Conservation (phyloP, 371 early-diverging fungal genomes). For the Blakeslea trispora region DNA sequence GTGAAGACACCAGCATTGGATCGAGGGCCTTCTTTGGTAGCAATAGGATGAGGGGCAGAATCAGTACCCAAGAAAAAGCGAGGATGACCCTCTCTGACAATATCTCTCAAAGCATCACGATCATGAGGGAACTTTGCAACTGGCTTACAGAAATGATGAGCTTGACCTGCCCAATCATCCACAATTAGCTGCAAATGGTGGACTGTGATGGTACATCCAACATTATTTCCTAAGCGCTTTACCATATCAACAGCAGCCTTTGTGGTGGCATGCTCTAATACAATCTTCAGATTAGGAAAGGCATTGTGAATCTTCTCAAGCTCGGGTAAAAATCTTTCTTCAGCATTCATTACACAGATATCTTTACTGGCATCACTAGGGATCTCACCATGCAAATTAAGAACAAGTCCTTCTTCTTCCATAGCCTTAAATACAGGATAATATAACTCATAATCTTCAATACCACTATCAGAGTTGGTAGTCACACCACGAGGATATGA, state of each 20-base stretch:
- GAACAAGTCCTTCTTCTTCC: constrained; percentile 91
- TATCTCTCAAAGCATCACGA: constrained; percentile 86
- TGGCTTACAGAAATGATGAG: constrained; percentile 97
- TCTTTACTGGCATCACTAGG: constrained; percentile 84
- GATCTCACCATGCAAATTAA: constrained; percentile 96
- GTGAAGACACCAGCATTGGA: constrained; percentile 95
- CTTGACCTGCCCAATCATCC: constrained; percentile 97
- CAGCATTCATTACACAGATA: constrained; percentile 95
- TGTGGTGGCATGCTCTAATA: constrained; percentile 96
- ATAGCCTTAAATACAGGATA: constrained; percentile 94
- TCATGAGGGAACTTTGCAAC: constrained; percentile 96
- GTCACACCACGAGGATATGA: constrained; percentile 98
- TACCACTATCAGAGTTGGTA: constrained; percentile 95
- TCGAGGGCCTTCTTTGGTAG: constrained; percentile 82
- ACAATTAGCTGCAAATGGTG: constrained; percentile 92
- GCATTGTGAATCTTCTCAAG: constrained; percentile 81
- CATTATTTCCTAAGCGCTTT: constrained; percentile 87
- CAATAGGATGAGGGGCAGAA: constrained; percentile 93
- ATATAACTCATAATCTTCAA: constrained; percentile 87
- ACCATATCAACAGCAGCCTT: constrained; percentile 92
- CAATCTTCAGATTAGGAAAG: constrained; percentile 93
- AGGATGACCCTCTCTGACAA: constrained; percentile 82
- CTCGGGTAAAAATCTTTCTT: constrained; percentile 87
- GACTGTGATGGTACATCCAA: constrained; percentile 93
- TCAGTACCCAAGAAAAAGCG: constrained; percentile 97